Evolutionary conservation across 1,139 yeast species (phyloP).

Genomic region (Yamadazyma oceani): DNA sequence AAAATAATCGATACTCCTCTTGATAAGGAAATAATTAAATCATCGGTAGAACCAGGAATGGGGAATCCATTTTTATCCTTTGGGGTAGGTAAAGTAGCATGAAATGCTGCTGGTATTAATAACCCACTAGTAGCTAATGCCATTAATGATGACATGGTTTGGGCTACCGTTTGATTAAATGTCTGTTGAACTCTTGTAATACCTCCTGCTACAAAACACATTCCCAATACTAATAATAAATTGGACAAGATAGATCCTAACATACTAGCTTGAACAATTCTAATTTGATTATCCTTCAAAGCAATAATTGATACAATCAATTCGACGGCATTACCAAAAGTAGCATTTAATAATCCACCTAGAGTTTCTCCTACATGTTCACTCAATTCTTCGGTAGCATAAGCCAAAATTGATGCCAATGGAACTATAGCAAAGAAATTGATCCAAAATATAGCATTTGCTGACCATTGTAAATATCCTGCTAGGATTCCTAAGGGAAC

Average conservation of each 20-base stretch:
- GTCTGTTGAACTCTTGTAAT: constrained; percentile 79
- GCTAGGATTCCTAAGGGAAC: constrained; percentile 87
- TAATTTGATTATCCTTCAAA: constrained; percentile 75
- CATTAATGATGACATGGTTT: constrained; percentile 92
- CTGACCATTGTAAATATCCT: constrained; percentile 57
- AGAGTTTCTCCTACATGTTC: constrained; percentile 84
- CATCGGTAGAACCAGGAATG: constrained; percentile 40
- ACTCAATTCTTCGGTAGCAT: constrained; percentile 90
- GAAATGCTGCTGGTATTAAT: constrained; percentile 94
- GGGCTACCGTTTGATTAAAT: constrained; percentile 95
- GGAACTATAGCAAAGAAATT: constrained; percentile 93
- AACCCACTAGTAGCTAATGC: constrained; percentile 88
- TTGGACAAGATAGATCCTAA: constrained; percentile 90
- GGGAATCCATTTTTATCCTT: constrained; percentile 34
- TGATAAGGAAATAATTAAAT: constrained; percentile 68
- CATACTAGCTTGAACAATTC: constrained; percentile 97
- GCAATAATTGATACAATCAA: constrained; percentile 93
- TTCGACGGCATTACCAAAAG: constrained; percentile 94
- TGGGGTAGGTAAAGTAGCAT: constrained; percentile 62
- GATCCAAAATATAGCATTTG: constrained; percentile 63
- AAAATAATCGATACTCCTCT: constrained; percentile 85
- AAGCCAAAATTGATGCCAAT: constrained; percentile 83
- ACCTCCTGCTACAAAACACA: constrained; percentile 94
- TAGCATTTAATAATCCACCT: constrained; percentile 92
- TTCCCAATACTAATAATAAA: constrained; percentile 85